A percentile compares a stretch with the other conserved stretches of the same genome.
Evolutionary conservation across 441 rosid species (phyloP).

Genomic region (Populus hybrid): DNA sequence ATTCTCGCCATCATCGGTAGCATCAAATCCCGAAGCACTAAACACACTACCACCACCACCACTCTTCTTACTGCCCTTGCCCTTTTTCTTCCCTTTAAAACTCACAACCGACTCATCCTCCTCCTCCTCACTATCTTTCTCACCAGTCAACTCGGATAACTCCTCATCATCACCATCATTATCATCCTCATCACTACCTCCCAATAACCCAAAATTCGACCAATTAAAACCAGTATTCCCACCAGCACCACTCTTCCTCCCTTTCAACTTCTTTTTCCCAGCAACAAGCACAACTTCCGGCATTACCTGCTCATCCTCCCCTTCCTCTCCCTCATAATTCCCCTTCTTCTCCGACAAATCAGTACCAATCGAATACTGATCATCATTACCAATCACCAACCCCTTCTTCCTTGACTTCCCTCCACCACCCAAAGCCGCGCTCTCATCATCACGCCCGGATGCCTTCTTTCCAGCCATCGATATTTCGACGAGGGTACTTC

Average conservation of each 20-base stretch:
- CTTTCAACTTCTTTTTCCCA: conserved; percentile 24
- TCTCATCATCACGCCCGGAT: conserved; percentile 50
- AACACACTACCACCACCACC: conserved; percentile 35
- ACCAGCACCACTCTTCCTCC: conserved; percentile 42
- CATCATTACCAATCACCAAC: conserved; percentile 59
- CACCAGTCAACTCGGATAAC: conserved; percentile 20
- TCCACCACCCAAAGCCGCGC: conserved; percentile 34
- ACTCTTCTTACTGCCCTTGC: conserved; percentile 45
- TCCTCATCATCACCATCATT: conserved; percentile 43
- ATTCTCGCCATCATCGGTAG: conserved; percentile 50
- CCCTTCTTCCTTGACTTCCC: conserved; percentile 75
- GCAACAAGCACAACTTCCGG: too few relatives aligned
- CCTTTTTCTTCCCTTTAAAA: conserved; percentile 50
- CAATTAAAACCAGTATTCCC: conserved; percentile 22
- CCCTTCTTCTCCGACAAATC: conserved; percentile 40
- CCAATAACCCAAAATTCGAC: conserved; percentile 60
- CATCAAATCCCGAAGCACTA: conserved; percentile 52
- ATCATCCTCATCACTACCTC: conserved; percentile 5
- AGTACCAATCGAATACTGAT: conserved; percentile 66
- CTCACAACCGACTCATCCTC: conserved; percentile 42
- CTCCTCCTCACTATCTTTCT: conserved; percentile 32
- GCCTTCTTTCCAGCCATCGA: conserved; percentile 79
- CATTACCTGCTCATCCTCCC: too few relatives aligned
- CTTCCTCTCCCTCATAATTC: too few relatives aligned
- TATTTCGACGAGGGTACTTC: not conserved